Base-by-base conservation (phyloP, 2,329 filamentous ascomycete genomes). In the Aspergillus aculeatus region DNA sequence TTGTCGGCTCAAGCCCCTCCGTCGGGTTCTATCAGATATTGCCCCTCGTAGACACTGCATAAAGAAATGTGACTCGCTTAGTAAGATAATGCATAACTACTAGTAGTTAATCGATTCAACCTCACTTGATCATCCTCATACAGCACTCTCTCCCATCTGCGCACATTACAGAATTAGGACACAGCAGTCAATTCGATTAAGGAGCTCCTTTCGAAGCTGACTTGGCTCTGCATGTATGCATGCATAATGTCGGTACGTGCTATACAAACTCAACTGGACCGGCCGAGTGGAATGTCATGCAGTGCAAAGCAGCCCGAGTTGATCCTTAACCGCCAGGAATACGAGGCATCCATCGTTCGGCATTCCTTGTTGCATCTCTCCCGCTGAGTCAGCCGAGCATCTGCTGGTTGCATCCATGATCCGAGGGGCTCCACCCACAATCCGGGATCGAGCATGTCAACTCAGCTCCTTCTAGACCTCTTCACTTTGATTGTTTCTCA, bases 221-320 rank as follows among this genome's bases (percentile, higher is more conserved):
- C 11, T 41, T 16, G 23, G 19, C n/a, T 54, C 31, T 16, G 47
- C 41, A 41, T 48, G 26, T 48, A 19, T 55, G 53, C 41, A 55
- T 55, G 53, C 32, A 48, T 31, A 32, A 55, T 55, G 53, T 55
- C 47, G 53, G 53, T 35, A 55, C 53, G 53, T 31, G 32, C 14
- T 48, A 47, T 47, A 48, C 47, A 47, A 41, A 31, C 26, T 16
- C 14, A 6, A 53, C 41, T 53, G 50, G 50, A 53, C 14, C 44
- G 26, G 44, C 16, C 41, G 16, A 47, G 24, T 38, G 26, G 50
- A 23, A 52, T 52, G 50, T 35, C 12, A 14, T 52, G 50, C 50
- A 52, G 50, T 26, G 26, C 29, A 54, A 47, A 19, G 12, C 41
- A 21, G 38, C 23, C 41, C 32, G 26, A 32, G 21, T 12, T 38